Percentiles rank a stretch among this genome's conserved stretches.
These are phyloP conservation scores for Amylostereum chailletii DNA, from an alignment of 1,284 basidiomycete genomes.

Conservation along the genomic window DNA sequence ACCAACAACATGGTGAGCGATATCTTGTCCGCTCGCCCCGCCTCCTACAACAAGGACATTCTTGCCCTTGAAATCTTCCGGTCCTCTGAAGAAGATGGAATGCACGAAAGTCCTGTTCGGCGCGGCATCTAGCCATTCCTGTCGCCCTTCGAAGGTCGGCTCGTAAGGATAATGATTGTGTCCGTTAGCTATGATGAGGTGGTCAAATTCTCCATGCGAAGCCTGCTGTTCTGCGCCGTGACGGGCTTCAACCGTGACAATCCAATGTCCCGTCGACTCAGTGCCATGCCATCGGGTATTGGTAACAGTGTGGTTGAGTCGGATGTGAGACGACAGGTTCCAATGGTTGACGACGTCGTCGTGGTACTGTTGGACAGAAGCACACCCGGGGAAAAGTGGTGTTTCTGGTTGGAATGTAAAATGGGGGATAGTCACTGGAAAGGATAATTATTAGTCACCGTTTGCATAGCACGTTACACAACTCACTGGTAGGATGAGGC, in stretches of 20 bases:
- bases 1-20: conserved; percentile 30
- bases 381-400: conserved; percentile 39
- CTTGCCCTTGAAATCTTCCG: conserved; percentile 31
- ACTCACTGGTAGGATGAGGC: conserved; percentile 32
- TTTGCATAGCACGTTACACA: neutral
- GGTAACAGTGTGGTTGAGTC: conserved; percentile 30
- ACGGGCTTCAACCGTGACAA: conserved; percentile 8
- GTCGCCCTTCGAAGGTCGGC: conserved; percentile 35
- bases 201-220: conserved; percentile 29
- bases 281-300: conserved; percentile 37
- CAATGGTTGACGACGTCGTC: conserved; percentile 28
- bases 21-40: conserved; percentile 41
- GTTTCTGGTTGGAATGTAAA: conserved; percentile 43
- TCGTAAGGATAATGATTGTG: conserved; percentile 44
- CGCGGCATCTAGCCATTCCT: conserved; percentile 30
- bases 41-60: conserved; percentile 44
- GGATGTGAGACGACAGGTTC: conserved; percentile 31
- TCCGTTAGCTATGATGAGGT: conserved; percentile 45
- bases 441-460: neutral
- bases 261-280: conserved; percentile 10
- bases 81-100: conserved; percentile 45
- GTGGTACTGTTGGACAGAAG: conserved; percentile 39
- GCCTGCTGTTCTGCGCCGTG: conserved; percentile 3
- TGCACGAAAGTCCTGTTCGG: conserved; percentile 34
- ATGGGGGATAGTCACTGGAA: conserved; percentile 39